Evolutionary conservation across 108 stramenopile species (phyloP).

Genomic region (Conticribra guillardii): DNA sequence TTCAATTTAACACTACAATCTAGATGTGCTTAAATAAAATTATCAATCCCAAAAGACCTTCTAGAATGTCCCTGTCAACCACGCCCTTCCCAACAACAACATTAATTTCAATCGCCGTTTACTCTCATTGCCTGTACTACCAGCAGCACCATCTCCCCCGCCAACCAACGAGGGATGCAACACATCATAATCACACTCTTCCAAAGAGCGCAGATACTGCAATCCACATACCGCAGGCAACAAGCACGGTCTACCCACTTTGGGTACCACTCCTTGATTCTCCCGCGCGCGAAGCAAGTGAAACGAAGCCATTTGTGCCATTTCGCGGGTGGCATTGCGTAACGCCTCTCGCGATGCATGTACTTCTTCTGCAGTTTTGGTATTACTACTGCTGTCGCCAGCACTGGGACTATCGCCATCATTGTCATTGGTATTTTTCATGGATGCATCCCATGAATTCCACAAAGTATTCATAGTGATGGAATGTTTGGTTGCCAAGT

Average conservation of each 20-base stretch:
- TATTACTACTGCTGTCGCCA: conserved; percentile 1
- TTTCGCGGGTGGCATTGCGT: conserved; percentile 56
- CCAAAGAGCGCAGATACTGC: conserved; percentile 65
- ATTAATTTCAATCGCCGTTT: conserved; percentile 43
- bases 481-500: conserved; percentile 37
- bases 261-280: conserved; percentile 66
- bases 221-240: conserved; percentile 74
- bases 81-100: conserved; percentile 59
- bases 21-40: no score
- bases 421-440: no score
- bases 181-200: conserved; percentile 74
- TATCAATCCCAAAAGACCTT: no score
- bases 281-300: conserved; percentile 66
- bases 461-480: conserved; percentile 40
- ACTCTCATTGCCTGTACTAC: conserved; percentile 43
- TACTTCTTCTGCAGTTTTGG: conserved; percentile 2
- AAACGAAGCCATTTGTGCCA: conserved; percentile 60
- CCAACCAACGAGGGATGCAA: conserved; percentile 47
- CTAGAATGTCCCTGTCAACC: conserved; percentile 77
- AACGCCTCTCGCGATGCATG: conserved; percentile 22
- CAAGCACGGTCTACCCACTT: conserved; percentile 53
- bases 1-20: no score
- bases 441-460: conserved; percentile 10
- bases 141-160: conserved; percentile 18
- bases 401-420: no score